Percentiles rank a stretch among this genome's conserved stretches.
These are phyloP conservation scores for Aquilaria malaccensis DNA, from an alignment of 345 rosid genomes.

Conservation along the genomic window DNA sequence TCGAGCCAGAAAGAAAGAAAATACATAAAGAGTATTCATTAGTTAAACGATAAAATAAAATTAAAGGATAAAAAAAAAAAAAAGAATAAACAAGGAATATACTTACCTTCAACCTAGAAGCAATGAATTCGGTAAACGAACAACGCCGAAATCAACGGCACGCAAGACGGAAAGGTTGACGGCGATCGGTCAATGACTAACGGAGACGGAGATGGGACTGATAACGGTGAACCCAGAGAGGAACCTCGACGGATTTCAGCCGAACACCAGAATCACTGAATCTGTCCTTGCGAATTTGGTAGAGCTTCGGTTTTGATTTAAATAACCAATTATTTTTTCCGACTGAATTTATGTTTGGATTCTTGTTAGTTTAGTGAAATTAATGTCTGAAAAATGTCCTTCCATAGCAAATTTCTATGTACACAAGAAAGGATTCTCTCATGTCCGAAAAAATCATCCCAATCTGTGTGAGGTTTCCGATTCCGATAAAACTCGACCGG, in stretches of 20 bases:
- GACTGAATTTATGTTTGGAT: neutral
- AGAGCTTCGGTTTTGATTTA: neutral
- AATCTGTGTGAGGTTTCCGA: conserved; percentile 13
- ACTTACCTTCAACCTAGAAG: too few relatives aligned
- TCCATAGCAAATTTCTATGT: conserved; percentile 43
- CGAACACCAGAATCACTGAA: neutral
- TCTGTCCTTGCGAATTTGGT: neutral
- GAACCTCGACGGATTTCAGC: neutral
- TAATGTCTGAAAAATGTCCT: conserved; percentile 29
- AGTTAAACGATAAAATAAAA: too few relatives aligned
- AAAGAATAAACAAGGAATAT: too few relatives aligned
- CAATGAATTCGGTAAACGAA: too few relatives aligned
- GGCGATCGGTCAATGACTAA: neutral
- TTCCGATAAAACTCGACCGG: conserved; percentile 18
- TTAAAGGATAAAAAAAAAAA: too few relatives aligned
- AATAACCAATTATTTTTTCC: neutral
- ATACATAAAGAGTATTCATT: too few relatives aligned
- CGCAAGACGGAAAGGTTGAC: neutral
- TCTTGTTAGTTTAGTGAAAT: conserved; percentile 1
- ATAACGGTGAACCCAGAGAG: neutral
- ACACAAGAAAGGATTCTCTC: conserved; percentile 29
- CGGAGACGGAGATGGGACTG: neutral
- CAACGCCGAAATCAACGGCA: neutral
- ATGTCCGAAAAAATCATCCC: conserved; percentile 21
- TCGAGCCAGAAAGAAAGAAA: too few relatives aligned